Conservation (phyloP, 805 yeast species). For the Yamadazyma endophytica region DNA sequence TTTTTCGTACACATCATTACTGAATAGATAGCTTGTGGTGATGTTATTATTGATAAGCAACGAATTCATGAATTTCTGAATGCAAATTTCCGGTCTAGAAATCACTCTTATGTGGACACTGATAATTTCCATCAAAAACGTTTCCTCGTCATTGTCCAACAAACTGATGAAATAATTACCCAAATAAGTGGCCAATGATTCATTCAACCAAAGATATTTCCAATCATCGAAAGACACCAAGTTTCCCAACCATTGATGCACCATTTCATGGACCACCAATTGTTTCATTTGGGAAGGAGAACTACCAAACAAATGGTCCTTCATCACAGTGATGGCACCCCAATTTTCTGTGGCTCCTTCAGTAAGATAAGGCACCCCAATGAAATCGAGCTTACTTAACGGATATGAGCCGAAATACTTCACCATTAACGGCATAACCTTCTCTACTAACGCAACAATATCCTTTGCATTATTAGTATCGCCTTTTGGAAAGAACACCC, state of each 20-base stretch:
- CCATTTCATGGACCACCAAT: slow-evolving; percentile 65
- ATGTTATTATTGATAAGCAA: slow-evolving; percentile 12
- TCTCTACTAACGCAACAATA: slow-evolving; percentile 46
- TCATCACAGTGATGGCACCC: slow-evolving; percentile 61
- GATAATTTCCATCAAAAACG: slow-evolving; percentile 23
- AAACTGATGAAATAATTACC: slow-evolving; percentile 38
- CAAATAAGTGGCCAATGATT: slow-evolving; percentile 72
- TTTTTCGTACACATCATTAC: slow-evolving; percentile 51
- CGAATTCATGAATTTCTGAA: slow-evolving; percentile 28
- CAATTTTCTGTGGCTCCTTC: slow-evolving; percentile 84
- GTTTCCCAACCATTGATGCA: slow-evolving; percentile 81
- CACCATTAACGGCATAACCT: slow-evolving; percentile 47
- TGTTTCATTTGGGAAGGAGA: slow-evolving; percentile 40
- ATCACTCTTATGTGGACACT: slow-evolving; percentile 13
- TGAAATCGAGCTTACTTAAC: slow-evolving; percentile 59
- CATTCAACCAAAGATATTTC: slow-evolving; percentile 71
- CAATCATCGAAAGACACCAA: slow-evolving; percentile 63
- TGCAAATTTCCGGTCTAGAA: slow-evolving; percentile 9
- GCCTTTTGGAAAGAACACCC: slow-evolving; percentile 55
- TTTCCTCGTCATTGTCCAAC: slow-evolving; percentile 6
- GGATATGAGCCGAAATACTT: slow-evolving; percentile 50
- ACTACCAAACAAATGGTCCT: slow-evolving; percentile 38
- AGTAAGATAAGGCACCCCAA: slow-evolving; percentile 63
- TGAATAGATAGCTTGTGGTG: slow-evolving; percentile 43
- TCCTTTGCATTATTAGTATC: slow-evolving; percentile 41